Conservation (phyloP, 2,329 filamentous ascomycete species). For the Xylaria polymorpha region DNA sequence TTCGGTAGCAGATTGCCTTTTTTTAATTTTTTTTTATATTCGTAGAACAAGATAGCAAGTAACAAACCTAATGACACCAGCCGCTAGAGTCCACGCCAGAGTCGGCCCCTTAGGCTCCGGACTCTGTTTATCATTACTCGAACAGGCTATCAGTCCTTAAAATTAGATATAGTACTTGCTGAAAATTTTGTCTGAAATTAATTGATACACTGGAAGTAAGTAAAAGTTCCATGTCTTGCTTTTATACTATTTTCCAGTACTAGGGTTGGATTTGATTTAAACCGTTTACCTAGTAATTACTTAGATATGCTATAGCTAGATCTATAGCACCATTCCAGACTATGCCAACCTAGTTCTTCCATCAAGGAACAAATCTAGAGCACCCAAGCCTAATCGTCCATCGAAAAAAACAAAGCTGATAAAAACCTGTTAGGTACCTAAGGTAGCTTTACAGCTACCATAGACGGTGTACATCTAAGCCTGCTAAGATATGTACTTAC, state of each 20-base stretch:
- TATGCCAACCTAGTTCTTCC: not conserved
- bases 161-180: too few relatives aligned
- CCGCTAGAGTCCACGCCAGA: not conserved
- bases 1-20: not conserved
- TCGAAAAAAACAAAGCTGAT: not conserved
- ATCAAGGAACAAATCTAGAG: too few relatives aligned
- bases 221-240: too few relatives aligned
- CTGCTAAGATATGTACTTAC: not conserved
- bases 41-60: not conserved
- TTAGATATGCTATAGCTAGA: too few relatives aligned
- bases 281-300: too few relatives aligned
- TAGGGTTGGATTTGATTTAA: not conserved
- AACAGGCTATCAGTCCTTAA: too few relatives aligned
- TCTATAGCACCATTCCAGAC: not conserved
- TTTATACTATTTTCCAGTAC: too few relatives aligned
- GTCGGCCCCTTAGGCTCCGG: too few relatives aligned
- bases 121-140: too few relatives aligned
- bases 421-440: not conserved
- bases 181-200: too few relatives aligned
- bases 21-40: not conserved
- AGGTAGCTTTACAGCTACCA: not conserved
- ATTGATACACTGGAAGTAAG: too few relatives aligned
- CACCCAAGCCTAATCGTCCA: not conserved
- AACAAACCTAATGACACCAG: not conserved
- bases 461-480: not conserved